These are phyloP conservation scores for Lentinula edodes DNA, from an alignment of 768 basidiomycete genomes.

Conservation along the genomic window DNA sequence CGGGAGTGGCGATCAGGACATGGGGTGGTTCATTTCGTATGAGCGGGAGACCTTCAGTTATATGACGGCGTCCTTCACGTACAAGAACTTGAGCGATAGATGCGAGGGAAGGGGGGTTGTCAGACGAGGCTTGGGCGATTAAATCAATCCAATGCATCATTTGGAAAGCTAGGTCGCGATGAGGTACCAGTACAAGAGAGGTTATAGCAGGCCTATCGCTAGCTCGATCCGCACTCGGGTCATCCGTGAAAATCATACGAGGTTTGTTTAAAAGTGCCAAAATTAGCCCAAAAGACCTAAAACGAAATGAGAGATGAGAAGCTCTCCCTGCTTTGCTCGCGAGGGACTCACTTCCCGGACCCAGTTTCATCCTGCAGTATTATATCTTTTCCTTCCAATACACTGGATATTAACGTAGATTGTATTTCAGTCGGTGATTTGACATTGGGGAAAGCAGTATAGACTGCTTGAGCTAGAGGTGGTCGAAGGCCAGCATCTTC, in stretches of 20 bases:
- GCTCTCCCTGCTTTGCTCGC: background rate
- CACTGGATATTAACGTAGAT: slow-evolving; percentile 53
- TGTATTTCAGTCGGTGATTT: slow-evolving; percentile 55
- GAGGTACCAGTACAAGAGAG: slow-evolving; percentile 64
- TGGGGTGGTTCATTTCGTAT: slow-evolving; percentile 47
- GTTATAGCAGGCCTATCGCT: slow-evolving; percentile 29
- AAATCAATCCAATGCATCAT: slow-evolving; percentile 59
- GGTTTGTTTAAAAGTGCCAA: slow-evolving; percentile 60
- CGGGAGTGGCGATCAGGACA: slow-evolving; percentile 69
- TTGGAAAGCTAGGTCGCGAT: slow-evolving; percentile 68
- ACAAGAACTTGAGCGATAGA: slow-evolving; percentile 57
- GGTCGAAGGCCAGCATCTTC: slow-evolving; percentile 48
- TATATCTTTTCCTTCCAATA: slow-evolving; percentile 52
- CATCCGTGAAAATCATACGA: slow-evolving; percentile 19
- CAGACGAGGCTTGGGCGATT: slow-evolving; percentile 28
- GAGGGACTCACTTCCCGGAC: slow-evolving; percentile 61
- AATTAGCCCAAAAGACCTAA: slow-evolving; percentile 68
- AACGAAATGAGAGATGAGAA: background rate
- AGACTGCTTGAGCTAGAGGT: slow-evolving; percentile 42
- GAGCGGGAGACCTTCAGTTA: slow-evolving; percentile 31
- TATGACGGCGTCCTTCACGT: slow-evolving; percentile 40
- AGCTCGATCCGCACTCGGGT: slow-evolving; percentile 12
- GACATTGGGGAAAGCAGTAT: slow-evolving; percentile 57
- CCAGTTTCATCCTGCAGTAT: slow-evolving; percentile 70
- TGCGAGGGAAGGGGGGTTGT: slow-evolving; percentile 26